Evolutionary conservation across 225 moss, liverwort and hornwort genomes (phyloP).

Genomic region (Marchantia paleacea): DNA sequence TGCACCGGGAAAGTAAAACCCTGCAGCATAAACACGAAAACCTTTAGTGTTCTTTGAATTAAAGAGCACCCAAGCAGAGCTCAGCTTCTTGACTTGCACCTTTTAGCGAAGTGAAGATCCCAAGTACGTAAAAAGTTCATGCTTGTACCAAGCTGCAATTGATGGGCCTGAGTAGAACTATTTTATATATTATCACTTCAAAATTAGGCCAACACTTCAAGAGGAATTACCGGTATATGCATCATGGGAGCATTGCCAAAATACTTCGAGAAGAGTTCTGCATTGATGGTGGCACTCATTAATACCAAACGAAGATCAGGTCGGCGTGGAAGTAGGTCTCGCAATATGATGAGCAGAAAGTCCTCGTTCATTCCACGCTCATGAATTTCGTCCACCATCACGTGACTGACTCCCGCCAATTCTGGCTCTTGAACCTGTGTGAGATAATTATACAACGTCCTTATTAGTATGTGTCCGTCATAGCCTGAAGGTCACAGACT

Average conservation of each 20-base stretch:
- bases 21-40: conserved; percentile 32
- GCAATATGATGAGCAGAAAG: conserved; percentile 86
- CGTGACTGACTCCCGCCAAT: conserved; percentile 91
- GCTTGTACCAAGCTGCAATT: not conserved
- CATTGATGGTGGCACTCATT: conserved; percentile 99
- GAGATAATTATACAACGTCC: not conserved
- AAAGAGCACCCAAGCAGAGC: not conserved
- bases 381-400: conserved; percentile 98
- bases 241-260: conserved; percentile 95
- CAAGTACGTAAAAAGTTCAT: not conserved
- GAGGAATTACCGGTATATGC: conserved; percentile 76
- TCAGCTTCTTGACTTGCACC: not conserved
- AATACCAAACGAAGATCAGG: conserved; percentile 85
- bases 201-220: not conserved
- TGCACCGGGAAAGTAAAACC: conserved; percentile 91
- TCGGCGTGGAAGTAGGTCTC: conserved; percentile 85
- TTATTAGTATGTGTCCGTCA: too few relatives aligned
- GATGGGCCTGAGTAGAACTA: too few relatives aligned
- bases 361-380: conserved; percentile 99
- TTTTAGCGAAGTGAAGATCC: not conserved
- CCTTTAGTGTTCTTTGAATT: not conserved
- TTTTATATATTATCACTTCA: not conserved
- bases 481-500: too few relatives aligned
- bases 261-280: conserved; percentile 85
- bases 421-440: conserved; percentile 90